Percentiles rank a stretch among this genome's conserved stretches.
Evolutionary conservation across 257 asterid genomes (phyloP).

Genomic region (Anisodus acutangulus): DNA sequence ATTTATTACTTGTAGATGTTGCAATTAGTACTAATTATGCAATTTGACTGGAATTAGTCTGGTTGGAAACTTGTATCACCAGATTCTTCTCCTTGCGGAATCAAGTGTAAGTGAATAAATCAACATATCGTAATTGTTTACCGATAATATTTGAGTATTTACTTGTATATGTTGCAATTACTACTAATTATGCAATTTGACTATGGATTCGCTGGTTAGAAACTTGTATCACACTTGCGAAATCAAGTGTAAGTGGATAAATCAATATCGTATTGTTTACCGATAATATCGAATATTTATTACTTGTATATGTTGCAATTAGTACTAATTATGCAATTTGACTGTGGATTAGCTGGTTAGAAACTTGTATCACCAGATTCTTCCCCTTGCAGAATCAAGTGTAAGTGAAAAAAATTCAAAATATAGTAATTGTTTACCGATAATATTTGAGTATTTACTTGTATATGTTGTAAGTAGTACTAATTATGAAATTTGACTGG

Average conservation of each 20-base stretch:
- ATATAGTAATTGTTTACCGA: neutral
- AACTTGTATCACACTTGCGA: no score
- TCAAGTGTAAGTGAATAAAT: slow-evolving; percentile 53
- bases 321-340: neutral
- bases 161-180: no score
- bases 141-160: no score
- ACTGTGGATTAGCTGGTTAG: neutral
- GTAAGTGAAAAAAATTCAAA: slow-evolving; percentile 41
- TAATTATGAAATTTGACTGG: no score
- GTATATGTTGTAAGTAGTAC: neutral
- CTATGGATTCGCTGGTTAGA: no score
- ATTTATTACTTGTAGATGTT: no score
- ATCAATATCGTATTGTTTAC: neutral
- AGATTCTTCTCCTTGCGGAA: slow-evolving; percentile 74
- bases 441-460: neutral
- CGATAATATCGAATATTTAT: neutral
- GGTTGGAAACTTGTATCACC: neutral
- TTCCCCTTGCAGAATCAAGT: slow-evolving; percentile 72
- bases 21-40: no score
- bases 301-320: neutral
- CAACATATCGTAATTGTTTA: neutral
- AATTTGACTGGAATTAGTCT: neutral
- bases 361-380: slow-evolving; percentile 43
- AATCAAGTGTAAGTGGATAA: no score
- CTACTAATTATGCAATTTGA: no score